These are phyloP conservation scores for Nymphaea colorata DNA, from an alignment of 164 flowering plant genomes.

Conservation along the genomic window DNA sequence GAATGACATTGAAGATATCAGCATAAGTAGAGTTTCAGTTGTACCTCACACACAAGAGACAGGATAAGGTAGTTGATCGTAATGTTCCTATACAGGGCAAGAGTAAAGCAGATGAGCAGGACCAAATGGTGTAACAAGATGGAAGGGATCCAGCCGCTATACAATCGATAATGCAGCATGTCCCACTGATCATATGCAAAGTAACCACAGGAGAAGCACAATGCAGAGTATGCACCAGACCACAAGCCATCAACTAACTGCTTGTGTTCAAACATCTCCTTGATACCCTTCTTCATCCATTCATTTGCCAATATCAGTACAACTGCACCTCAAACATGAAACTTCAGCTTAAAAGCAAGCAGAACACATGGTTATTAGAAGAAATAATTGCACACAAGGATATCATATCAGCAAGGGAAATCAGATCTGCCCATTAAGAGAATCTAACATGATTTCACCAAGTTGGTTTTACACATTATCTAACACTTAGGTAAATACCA, in stretches of 20 bases:
- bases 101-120: slow-evolving; percentile 80
- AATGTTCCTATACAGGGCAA: slow-evolving; percentile 75
- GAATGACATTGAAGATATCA: background rate
- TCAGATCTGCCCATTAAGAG: no score
- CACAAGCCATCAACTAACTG: slow-evolving; percentile 59
- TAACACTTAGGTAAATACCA: no score
- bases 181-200: slow-evolving; percentile 97
- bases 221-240: slow-evolving; percentile 66
- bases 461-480: no score
- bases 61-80: slow-evolving; percentile 95
- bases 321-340: slow-evolving; percentile 32
- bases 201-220: slow-evolving; percentile 91
- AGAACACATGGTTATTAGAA: no score
- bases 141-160: slow-evolving; percentile 76
- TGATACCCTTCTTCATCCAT: slow-evolving; percentile 26
- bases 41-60: slow-evolving; percentile 92
- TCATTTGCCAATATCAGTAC: slow-evolving; percentile 50
- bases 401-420: no score
- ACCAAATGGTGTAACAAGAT: slow-evolving; percentile 79
- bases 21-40: background rate
- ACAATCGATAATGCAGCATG: slow-evolving; percentile 67
- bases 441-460: no score
- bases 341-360: background rate
- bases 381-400: no score
- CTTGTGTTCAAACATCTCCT: slow-evolving; percentile 68